Evolutionary conservation across 441 rosid genomes (phyloP).

Genomic region (Gossypium schwendimanii): DNA sequence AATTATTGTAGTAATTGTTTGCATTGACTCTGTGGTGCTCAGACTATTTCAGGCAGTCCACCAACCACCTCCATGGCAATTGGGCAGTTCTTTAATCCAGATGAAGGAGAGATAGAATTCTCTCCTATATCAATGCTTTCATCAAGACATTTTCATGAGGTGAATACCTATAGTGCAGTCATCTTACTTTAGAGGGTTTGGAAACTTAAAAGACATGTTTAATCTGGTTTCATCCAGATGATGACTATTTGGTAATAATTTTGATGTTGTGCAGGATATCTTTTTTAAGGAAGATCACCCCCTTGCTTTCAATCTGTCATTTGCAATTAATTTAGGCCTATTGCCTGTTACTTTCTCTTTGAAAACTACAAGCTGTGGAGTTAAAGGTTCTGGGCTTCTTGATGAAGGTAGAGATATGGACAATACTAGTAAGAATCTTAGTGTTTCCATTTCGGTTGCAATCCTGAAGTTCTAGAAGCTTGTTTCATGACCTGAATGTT

Average conservation of each 20-base stretch:
- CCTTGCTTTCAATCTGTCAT: constrained; percentile 66
- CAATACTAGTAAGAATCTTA: constrained; percentile 53
- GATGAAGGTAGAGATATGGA: constrained; percentile 69
- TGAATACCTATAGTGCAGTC: constrained; percentile 21
- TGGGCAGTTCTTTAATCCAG: constrained; percentile 90
- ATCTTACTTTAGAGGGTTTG: constrained; percentile 6
- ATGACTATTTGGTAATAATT: constrained; percentile 15
- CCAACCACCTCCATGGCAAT: constrained; percentile 96
- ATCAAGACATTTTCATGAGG: constrained; percentile 66
- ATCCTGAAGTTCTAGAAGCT: background rate
- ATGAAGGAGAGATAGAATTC: constrained; percentile 60
- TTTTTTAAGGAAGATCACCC: constrained; percentile 84
- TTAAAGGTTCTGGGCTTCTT: constrained; percentile 59
- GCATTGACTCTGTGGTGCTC: constrained; percentile 32
- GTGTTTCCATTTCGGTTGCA: constrained; percentile 1
- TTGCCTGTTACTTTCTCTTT: constrained; percentile 68
- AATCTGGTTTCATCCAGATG: constrained; percentile 12
- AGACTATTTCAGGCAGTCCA: constrained; percentile 87
- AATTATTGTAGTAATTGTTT: constrained; percentile 21
- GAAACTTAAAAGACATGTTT: constrained; percentile 10
- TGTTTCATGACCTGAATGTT: background rate
- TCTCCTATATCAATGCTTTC: constrained; percentile 62
- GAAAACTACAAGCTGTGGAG: constrained; percentile 79
- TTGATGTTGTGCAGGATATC: constrained; percentile 47
- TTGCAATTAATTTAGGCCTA: constrained; percentile 76